Percentiles rank a stretch among this genome's conserved stretches.
Evolutionary conservation across 805 yeast species (phyloP).

Genomic region (Kockiozyma suomiensis): DNA sequence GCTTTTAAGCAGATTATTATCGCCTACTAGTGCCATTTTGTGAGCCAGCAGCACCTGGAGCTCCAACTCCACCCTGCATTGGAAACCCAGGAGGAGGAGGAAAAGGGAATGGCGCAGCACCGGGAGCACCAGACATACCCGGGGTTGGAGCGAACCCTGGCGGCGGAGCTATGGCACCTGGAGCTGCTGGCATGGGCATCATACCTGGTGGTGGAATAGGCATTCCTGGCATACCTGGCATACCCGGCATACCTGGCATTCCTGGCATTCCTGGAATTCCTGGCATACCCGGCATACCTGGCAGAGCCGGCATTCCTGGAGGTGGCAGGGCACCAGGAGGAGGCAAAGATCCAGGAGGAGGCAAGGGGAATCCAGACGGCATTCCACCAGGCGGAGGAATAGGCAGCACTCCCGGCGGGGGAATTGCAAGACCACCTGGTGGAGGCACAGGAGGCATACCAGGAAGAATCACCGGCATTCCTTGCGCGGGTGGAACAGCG

Average conservation of each 20-base stretch:
- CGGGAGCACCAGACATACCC: constrained; percentile 2
- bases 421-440: constrained; percentile 13
- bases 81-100: no score
- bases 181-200: neutral
- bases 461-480: constrained; percentile 6
- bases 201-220: neutral
- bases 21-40: no score
- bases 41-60: constrained; percentile 2
- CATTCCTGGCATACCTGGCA: neutral
- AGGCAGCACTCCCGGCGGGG: constrained; percentile 1
- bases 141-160: constrained; percentile 8
- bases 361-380: constrained; percentile 20
- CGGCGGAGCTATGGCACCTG: constrained; percentile 12
- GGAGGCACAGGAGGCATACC: constrained; percentile 14
- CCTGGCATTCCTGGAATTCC: constrained; percentile 4
- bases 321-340: constrained; percentile 11
- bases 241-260: neutral
- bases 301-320: constrained; percentile 9
- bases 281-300: constrained; percentile 8
- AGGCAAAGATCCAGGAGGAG: constrained; percentile 14
- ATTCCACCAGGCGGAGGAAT: constrained; percentile 26
- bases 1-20: no score
- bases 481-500: neutral
- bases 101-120: neutral
- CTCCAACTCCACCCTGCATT: neutral